These are phyloP conservation scores for Ophiocordyceps sinensis DNA, from an alignment of 2,329 filamentous ascomycete genomes.

Conservation along the genomic window DNA sequence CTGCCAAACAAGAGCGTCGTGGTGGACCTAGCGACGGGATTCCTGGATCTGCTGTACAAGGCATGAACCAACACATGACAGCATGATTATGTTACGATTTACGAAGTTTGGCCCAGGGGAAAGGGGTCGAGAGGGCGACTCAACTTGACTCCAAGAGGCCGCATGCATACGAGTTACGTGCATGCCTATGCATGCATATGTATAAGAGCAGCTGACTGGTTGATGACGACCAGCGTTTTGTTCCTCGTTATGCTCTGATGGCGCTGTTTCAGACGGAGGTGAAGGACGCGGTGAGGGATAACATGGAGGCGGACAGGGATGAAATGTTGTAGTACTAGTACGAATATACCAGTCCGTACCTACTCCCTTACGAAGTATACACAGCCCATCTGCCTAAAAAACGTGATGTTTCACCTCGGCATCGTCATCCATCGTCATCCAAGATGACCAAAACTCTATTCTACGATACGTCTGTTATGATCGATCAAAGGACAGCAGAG, in stretches of 20 bases:
- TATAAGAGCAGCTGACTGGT: background rate
- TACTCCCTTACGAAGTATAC: no score
- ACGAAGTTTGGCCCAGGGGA: background rate
- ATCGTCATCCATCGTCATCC: background rate
- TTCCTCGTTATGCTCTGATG: background rate
- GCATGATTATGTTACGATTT: background rate
- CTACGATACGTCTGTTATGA: background rate
- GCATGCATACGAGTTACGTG: background rate
- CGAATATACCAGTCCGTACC: no score
- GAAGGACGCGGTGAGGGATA: no score
- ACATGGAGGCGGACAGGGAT: no score
- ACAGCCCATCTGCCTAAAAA: background rate
- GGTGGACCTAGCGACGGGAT: constrained; percentile 76
- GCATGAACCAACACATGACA: constrained; percentile 28
- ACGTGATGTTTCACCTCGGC: background rate
- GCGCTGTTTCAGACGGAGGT: no score
- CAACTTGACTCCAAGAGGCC: background rate
- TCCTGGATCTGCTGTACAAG: constrained; percentile 88
- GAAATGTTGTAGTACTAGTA: no score
- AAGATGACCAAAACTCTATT: background rate
- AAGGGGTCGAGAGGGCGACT: background rate
- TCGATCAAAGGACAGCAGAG: background rate
- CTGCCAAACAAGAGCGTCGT: constrained; percentile 94
- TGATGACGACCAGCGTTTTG: background rate
- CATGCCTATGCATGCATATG: background rate